Base-by-base conservation (phyloP, 768 basidiomycete genomes). In the Lentinula aciculospora region DNA sequence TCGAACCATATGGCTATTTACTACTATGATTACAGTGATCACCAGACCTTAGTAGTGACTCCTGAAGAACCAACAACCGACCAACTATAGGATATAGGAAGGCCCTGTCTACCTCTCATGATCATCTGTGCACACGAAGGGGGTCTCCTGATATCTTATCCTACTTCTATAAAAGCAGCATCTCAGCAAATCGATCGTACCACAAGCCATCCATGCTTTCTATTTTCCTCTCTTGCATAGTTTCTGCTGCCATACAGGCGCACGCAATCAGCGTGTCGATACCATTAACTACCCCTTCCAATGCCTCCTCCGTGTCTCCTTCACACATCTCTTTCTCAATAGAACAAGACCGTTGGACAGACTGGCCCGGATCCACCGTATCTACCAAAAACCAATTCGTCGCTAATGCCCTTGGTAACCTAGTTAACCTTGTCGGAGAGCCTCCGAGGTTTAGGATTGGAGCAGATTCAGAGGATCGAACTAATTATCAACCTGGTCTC, bases 311-410 rank as follows among this genome's bases (percentile, higher is more conserved):
- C 1, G 68, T 86, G 1, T 68, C 72, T 7, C 74, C 75, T 6
- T 79, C 79, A 10, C 69, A 86, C 12, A 62, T 88, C 27, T 85
- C 83, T 0, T 79, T 88, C 61, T 88, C 86, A 29, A 79, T 88
- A 54, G 88, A 88, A 63, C 81, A 85, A 67, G 86, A 89, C 61
- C 73, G 82, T 31, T 88, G 85, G 85, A 72, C 75, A 9, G 86
- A 87, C 60, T 89, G 87, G 86, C 70, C 71, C 10, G 86, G 88
- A 1, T 70, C 69, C 13, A 74, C 73, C 63, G n/a, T n/a, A n/a
- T n/a, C n/a, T n/a, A 5, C 75, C 2, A 73, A 71, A 32, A 88
- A 89, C 63, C 58, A 76, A 17, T 88, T 87, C 68, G 80, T 84
- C 60, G 76, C 74, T 71, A 86, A 83, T 58, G 76, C 79, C 3